Conservation (phyloP, 2,329 filamentous ascomycete species). For the Pseudocercospora vitis region DNA sequence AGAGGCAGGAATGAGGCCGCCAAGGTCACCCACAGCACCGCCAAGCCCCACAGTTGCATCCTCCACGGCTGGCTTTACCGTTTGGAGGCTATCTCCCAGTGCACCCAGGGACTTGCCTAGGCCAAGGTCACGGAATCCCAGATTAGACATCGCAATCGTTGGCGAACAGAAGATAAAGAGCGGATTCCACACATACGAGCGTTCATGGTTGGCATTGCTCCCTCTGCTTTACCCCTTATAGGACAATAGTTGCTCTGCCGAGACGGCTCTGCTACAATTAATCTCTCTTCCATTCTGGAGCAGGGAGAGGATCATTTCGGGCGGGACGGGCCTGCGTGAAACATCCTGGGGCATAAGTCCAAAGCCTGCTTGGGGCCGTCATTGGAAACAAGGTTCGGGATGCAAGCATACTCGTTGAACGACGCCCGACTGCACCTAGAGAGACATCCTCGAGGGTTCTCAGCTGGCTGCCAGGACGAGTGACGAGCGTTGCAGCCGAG, state of each 20-base stretch:
- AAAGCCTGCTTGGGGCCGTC: too few species aligned
- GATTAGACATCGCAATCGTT: background rate
- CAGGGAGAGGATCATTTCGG: background rate
- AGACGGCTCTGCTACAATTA: background rate
- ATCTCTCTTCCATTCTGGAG: background rate
- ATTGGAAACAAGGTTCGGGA: background rate
- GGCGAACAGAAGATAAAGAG: background rate
- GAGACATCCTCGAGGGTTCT: background rate
- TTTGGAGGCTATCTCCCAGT: background rate
- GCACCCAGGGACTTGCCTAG: conserved; percentile 5
- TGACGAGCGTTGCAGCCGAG: background rate
- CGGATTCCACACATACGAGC: background rate
- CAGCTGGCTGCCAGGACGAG: too few species aligned
- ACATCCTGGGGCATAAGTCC: background rate
- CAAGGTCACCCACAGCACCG: conserved; percentile 14
- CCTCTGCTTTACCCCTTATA: background rate
- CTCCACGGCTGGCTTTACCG: conserved; percentile 1
- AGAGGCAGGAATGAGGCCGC: conserved; percentile 13
- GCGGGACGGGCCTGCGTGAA: background rate
- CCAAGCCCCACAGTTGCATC: conserved; percentile 12
- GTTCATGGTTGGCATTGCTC: too few species aligned
- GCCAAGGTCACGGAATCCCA: conserved; percentile 7
- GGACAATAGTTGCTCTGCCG: background rate
- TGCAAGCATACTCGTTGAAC: background rate
- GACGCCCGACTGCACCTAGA: background rate